Conservation (phyloP, 2,329 filamentous ascomycete species). For the Graphilbum sp. region DNA sequence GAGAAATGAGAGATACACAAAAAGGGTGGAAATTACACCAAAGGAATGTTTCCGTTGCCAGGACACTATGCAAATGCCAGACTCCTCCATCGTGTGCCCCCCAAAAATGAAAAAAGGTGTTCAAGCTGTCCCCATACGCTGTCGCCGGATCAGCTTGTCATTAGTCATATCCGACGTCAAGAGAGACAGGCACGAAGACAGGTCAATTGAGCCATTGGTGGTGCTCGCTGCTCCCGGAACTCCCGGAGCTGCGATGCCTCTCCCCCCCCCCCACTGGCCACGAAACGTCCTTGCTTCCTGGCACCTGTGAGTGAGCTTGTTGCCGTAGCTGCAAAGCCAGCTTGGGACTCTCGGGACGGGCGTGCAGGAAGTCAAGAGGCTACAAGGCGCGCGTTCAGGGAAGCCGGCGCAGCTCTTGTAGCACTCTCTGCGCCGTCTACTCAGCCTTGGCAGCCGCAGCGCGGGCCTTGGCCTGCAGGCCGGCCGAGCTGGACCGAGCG, state of each 20-base stretch:
- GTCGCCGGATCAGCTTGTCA: slow-evolving; percentile 11
- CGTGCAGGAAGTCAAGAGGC: no score
- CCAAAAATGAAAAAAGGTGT: no score
- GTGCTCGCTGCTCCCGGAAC: neutral
- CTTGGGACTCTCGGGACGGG: no score
- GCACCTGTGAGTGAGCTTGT: no score
- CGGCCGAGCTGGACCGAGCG: slow-evolving; percentile 50
- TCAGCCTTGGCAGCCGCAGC: slow-evolving; percentile 58
- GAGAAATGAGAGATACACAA: slow-evolving; percentile 2
- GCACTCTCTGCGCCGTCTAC: neutral
- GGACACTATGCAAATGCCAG: slow-evolving; percentile 2
- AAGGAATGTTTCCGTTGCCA: no score
- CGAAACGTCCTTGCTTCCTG: no score
- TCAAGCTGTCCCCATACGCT: slow-evolving; percentile 5
- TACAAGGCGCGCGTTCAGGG: neutral
- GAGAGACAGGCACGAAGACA: slow-evolving; percentile 1
- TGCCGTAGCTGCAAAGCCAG: no score
- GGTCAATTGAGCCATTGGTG: neutral
- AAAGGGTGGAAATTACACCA: neutral
- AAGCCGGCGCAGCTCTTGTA: neutral
- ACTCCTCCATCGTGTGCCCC: neutral
- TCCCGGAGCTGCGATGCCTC: neutral
- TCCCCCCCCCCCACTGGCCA: neutral
- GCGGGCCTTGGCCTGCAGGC: slow-evolving; percentile 78
- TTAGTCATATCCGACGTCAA: slow-evolving; percentile 13